Percentiles rank a stretch among this genome's conserved stretches.
These are phyloP conservation scores for Neurospora pannonica DNA, from an alignment of 495 filamentous ascomycete genomes.

Conservation along the genomic window DNA sequence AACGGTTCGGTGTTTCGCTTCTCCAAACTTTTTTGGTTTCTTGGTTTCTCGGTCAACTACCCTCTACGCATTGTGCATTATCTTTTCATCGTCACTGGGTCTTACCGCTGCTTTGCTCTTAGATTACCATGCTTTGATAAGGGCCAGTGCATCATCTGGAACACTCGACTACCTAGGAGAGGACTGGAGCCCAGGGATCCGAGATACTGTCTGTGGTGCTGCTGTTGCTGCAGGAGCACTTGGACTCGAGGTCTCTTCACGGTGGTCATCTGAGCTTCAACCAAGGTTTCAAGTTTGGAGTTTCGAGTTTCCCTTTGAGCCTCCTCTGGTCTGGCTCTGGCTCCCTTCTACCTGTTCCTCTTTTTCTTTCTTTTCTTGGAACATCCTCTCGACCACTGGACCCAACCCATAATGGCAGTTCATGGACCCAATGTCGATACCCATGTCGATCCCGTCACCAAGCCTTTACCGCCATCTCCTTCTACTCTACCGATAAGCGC, in stretches of 20 bases:
- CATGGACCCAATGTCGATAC: not conserved
- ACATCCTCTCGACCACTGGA: not conserved
- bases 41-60: slow-evolving; percentile 8
- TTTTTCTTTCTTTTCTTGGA: not conserved
- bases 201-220: not conserved
- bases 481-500: not conserved
- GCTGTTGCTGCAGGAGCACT: not conserved
- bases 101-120: not conserved
- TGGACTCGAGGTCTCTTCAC: not conserved
- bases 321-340: not conserved
- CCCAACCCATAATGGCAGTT: not conserved
- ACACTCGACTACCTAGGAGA: not conserved
- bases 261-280: not conserved
- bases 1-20: not conserved
- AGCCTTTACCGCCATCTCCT: not conserved
- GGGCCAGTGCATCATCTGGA: not conserved
- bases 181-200: not conserved
- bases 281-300: not conserved
- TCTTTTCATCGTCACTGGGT: slow-evolving; percentile 10
- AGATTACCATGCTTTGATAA: not conserved
- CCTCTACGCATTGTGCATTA: slow-evolving; percentile 11
- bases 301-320: not conserved
- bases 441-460: not conserved
- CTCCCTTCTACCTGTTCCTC: not conserved
- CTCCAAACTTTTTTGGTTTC: slow-evolving; percentile 1